Base-by-base conservation (phyloP, 2,329 filamentous ascomycete genomes). In the Fonsecaea erecta region DNA sequence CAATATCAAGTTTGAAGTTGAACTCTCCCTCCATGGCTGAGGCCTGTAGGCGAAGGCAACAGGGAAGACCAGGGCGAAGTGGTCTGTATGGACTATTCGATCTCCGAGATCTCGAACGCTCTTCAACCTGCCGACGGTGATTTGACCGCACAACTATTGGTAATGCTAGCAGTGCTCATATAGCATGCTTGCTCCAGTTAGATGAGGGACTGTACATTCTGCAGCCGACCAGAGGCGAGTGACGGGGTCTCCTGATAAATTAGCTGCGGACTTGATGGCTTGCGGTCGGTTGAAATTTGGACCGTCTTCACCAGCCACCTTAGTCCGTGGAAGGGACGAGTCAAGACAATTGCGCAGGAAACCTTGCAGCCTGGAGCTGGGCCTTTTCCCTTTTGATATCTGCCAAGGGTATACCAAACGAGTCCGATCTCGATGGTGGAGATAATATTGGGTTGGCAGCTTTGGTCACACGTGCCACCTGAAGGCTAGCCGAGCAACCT, bases 21-120 rank as follows among this genome's bases (percentile, higher is more conserved):
- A 60, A 64, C 52, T 68, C 61, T 26, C 64, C 43, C 12, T 61
- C 62, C 66, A 68, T 68, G 54, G 30, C 43, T 48, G 18, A 11
- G 35, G 16, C 3, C 12, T 40, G 37, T n/a, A 40, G 14, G 35
- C 5, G 37, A 8, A 7, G 16, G 14, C 11, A 18, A 40, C 37
- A 16, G 11, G 4, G 37, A n/a, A n/a, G 37, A 40, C 37, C 14
- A 8, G 37, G n/a, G n/a, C n/a, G 16, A 7, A n/a, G 11, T n/a
- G 37, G 37, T 40, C 37, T 40, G 37, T 40, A 7, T 6, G 4
- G 14, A n/a, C 21, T 24, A 9, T 21, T 48, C 43, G 43, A 24
- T 24, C 18, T 11, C 3, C 1, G 8, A 11, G 43, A 48, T 48
- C 21, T 5, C 18, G 21, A 18, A 48, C 21, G 4, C 43, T 21